A percentile compares a stretch with the other conserved stretches of the same genome.
phyloP scores from a whole-genome alignment of 192 early-diverging fungal species.

The Backusella australiensis region DNA sequence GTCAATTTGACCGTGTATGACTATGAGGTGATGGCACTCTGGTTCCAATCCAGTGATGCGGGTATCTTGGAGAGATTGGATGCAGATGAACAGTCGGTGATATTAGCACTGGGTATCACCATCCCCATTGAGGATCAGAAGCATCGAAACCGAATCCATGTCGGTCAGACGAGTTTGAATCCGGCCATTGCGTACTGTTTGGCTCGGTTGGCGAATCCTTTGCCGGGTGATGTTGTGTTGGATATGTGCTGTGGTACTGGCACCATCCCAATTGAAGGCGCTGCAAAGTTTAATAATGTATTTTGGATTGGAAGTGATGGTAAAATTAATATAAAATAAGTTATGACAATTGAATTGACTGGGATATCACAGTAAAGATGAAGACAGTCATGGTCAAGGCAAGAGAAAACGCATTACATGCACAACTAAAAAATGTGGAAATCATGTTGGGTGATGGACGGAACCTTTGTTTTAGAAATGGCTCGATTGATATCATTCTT shows the following conservation, averaged over 20 bases:
- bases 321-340: background rate
- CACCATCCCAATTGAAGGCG: conserved; percentile 35
- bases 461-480: conserved; percentile 18
- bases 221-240: conserved; percentile 41
- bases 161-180: conserved; percentile 43
- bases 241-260: conserved; percentile 45
- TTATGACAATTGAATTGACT: background rate
- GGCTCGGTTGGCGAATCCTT: conserved; percentile 26
- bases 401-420: conserved; percentile 20
- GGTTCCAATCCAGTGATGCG: conserved; percentile 17
- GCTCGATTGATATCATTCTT: conserved; percentile 28
- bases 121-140: conserved; percentile 15
- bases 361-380: background rate
- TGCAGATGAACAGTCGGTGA: background rate
- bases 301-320: conserved; percentile 42
- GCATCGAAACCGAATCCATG: conserved; percentile 36
- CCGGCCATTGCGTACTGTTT: conserved; percentile 44
- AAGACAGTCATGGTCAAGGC: conserved; percentile 23
- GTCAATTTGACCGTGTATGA: conserved; percentile 43
- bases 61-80: background rate
- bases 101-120: background rate
- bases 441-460: conserved; percentile 31
- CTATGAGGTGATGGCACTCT: conserved; percentile 35
- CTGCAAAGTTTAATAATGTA: conserved; percentile 32
- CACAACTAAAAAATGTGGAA: conserved; percentile 16